phyloP scores from a whole-genome alignment of 2,329 filamentous ascomycete genomes.

The Cryoendolithus antarcticus region DNA sequence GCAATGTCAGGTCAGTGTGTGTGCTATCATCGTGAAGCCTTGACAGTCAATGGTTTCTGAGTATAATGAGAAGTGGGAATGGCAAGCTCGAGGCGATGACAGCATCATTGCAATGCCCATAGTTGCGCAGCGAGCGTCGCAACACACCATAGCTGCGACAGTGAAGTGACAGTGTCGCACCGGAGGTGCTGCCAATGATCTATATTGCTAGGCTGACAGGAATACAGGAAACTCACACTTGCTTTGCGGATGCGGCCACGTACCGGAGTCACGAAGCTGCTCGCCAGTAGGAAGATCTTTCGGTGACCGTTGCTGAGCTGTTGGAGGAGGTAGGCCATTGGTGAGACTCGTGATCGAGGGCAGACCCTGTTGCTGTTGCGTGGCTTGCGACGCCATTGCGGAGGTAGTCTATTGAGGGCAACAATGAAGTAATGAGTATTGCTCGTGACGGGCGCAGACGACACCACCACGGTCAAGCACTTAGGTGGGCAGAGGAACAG shows the following conservation, averaged over 20 bases:
- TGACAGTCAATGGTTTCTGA: background rate
- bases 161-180: too few relatives aligned
- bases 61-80: constrained; percentile 10
- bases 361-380: constrained; percentile 15
- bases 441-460: too few relatives aligned
- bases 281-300: constrained; percentile 19
- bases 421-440: too few relatives aligned
- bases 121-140: too few relatives aligned
- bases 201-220: background rate
- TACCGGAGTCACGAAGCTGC: constrained; percentile 24
- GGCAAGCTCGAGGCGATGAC: background rate
- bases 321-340: constrained; percentile 20
- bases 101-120: too few relatives aligned
- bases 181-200: background rate
- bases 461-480: too few relatives aligned
- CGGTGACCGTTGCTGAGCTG: constrained; percentile 15
- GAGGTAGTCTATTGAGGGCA: background rate
- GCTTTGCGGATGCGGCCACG: constrained; percentile 25
- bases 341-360: constrained; percentile 26
- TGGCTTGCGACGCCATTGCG: constrained; percentile 15
- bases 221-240: constrained; percentile 21
- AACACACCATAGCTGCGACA: too few relatives aligned
- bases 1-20: background rate
- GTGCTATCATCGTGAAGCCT: too few relatives aligned
- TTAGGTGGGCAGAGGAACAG: too few relatives aligned